Percentiles rank a stretch among this genome's conserved stretches.
Evolutionary conservation across 192 early-diverging fungal genomes (phyloP).

Genomic region (Mortierella alpina): DNA sequence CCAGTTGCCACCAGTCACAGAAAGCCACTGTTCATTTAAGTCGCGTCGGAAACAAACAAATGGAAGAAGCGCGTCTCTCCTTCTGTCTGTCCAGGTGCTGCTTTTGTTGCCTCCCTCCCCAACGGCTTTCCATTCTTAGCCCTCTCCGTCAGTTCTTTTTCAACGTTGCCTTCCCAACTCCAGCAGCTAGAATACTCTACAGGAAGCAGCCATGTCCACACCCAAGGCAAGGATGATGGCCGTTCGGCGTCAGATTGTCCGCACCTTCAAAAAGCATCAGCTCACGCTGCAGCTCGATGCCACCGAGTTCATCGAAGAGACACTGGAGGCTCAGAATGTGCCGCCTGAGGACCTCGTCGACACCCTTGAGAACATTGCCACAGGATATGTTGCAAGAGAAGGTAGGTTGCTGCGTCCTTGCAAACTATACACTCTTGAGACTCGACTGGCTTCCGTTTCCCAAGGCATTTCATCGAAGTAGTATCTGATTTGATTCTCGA

Average conservation of each 20-base stretch:
- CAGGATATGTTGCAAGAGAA: constrained; percentile 77
- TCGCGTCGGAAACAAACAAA: no score
- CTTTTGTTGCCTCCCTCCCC: no score
- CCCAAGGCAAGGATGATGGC: constrained; percentile 40
- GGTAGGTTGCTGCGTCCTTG: constrained; percentile 51
- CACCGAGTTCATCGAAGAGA: constrained; percentile 67
- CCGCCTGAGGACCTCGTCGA: constrained; percentile 59
- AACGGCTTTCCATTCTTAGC: background rate
- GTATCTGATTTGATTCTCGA: background rate
- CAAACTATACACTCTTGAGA: background rate
- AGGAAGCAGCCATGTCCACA: constrained; percentile 23
- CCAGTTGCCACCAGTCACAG: no score
- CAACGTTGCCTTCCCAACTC: background rate
- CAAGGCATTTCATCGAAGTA: background rate
- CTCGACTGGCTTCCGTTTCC: constrained; percentile 11
- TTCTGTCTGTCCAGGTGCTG: no score
- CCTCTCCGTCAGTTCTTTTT: background rate
- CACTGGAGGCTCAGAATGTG: constrained; percentile 59
- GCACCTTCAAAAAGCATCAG: constrained; percentile 82
- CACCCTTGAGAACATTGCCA: constrained; percentile 76
- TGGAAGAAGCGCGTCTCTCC: no score
- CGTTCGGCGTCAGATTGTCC: constrained; percentile 64
- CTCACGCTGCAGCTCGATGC: constrained; percentile 84
- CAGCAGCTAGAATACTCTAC: background rate
- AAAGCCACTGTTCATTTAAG: no score